These are phyloP conservation scores for Magnolia kwangsiensis DNA, from an alignment of 164 flowering plant species.

Conservation along the genomic window DNA sequence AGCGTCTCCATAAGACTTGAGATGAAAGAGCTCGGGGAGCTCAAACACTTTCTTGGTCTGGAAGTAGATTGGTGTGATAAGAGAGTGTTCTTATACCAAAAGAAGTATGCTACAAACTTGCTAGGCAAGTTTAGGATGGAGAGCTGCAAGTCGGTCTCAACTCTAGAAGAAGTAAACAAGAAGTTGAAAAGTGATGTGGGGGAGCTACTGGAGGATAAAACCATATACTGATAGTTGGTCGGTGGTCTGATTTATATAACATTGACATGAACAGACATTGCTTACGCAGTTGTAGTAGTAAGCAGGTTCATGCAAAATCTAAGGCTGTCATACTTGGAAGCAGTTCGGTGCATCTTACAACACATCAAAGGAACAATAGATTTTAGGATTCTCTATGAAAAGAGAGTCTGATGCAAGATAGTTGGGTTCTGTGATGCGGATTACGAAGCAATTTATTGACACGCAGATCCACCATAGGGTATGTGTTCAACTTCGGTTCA, in stretches of 20 bases:
- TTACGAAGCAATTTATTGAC: neutral
- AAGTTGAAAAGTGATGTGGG: neutral
- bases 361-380: neutral
- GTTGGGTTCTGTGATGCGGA: neutral
- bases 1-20: neutral
- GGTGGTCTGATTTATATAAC: conserved; percentile 5
- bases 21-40: conserved; percentile 1
- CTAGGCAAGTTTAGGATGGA: neutral
- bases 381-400: neutral
- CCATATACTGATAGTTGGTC: neutral
- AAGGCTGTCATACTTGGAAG: conserved; percentile 10
- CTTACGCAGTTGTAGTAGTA: conserved; percentile 1
- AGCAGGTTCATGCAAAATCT: conserved; percentile 5
- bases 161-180: neutral
- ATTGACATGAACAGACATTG: neutral
- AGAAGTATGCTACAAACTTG: conserved; percentile 4
- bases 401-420: neutral
- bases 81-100: neutral
- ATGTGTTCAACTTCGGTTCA: neutral
- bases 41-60: neutral
- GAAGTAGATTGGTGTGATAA: neutral
- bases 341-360: neutral
- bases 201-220: neutral
- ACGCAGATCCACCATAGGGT: neutral
- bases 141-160: neutral